Conservation (phyloP, 192 early-diverging fungal species). For the Oehlia diaphana region DNA sequence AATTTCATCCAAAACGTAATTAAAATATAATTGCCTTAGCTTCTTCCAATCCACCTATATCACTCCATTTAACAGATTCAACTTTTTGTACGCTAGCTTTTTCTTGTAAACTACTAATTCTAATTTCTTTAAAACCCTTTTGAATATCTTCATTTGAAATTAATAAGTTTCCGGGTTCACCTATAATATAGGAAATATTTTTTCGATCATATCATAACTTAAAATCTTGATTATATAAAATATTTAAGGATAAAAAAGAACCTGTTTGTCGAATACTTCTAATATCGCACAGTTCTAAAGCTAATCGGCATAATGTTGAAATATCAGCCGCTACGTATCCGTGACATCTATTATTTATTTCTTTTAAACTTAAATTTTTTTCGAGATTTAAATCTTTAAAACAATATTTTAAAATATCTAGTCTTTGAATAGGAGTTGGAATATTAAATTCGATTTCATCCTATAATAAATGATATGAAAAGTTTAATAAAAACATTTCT, state of each 20-base stretch:
- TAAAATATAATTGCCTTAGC: constrained; percentile 58
- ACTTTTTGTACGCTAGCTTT: constrained; percentile 44
- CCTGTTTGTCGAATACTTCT: constrained; percentile 27
- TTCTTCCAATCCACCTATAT: constrained; percentile 76
- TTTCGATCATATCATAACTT: neutral
- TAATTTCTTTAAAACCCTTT: constrained; percentile 36
- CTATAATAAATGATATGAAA: constrained; percentile 17
- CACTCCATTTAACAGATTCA: constrained; percentile 62
- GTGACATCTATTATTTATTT: constrained; percentile 47
- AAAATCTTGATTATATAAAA: neutral
- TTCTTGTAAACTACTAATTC: constrained; percentile 36
- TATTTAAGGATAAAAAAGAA: neutral
- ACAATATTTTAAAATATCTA: constrained; percentile 39
- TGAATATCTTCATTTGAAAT: constrained; percentile 45
- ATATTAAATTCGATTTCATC: constrained; percentile 51
- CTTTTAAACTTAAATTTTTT: constrained; percentile 21
- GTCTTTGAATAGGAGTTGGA: constrained; percentile 52
- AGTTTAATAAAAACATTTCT: too few species aligned
- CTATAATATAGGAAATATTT: constrained; percentile 7
- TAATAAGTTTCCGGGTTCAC: constrained; percentile 11
- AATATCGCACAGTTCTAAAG: constrained; percentile 20
- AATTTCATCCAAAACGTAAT: neutral
- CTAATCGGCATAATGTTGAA: constrained; percentile 42
- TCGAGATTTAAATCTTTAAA: constrained; percentile 4
- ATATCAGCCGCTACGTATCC: constrained; percentile 60